phyloP scores from a whole-genome alignment of 257 asterid genomes.

The Ilex aquifolium region DNA sequence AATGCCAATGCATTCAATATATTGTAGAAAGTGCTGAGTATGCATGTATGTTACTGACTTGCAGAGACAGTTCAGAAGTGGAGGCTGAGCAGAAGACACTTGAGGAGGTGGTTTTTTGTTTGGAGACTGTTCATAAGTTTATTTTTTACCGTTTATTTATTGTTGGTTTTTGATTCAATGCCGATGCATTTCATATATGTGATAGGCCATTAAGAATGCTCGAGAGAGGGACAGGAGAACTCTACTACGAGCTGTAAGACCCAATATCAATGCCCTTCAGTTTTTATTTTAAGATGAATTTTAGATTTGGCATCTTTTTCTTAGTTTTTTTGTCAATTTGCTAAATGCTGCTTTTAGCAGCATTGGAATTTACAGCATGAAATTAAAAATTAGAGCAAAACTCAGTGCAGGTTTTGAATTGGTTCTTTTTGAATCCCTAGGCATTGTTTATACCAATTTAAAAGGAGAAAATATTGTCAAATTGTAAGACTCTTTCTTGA shows the following conservation, averaged over 20 bases:
- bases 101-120: conserved; percentile 57
- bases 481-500: no score
- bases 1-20: background rate
- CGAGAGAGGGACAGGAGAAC: conserved; percentile 91
- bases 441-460: no score
- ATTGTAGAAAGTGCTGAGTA: background rate
- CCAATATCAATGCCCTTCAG: background rate
- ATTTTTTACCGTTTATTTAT: background rate
- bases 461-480: no score
- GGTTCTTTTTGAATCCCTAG: no score
- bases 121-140: background rate
- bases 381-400: no score
- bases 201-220: conserved; percentile 86
- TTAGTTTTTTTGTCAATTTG: background rate
- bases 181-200: background rate
- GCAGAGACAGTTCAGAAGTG: conserved; percentile 68
- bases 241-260: conserved; percentile 70
- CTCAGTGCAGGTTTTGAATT: no score
- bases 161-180: background rate
- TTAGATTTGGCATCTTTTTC: background rate
- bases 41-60: conserved; percentile 9
- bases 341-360: background rate
- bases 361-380: no score
- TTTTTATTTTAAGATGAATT: background rate
- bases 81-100: conserved; percentile 82